Evolutionary conservation across 345 rosid genomes (phyloP), one percentile per base, ranked within the genome.

Genomic region (Gossypium herbaceum): DNA sequence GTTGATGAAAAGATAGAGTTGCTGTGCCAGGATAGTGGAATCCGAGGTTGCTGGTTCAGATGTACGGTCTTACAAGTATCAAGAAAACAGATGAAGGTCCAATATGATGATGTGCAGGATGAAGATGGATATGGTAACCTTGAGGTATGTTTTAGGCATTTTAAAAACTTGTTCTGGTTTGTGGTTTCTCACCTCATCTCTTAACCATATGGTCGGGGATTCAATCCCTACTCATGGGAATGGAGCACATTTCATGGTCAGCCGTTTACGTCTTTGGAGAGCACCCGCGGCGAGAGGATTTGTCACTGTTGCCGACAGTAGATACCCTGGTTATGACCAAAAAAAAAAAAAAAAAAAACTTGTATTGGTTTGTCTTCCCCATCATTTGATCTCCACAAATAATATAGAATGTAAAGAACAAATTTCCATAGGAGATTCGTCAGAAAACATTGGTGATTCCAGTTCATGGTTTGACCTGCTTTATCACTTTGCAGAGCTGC

Each of bases 1-100:
- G 84, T 83, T 73, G 89, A 84, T 83, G 94, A 88, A 70, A 92
- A 90, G 82, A 82, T 94, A 74, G 99, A 94, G 82, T 71, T 83
- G 74, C 79, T 92, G 67, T 89, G 97, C 88, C 99, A 90, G 86
- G 99, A 95, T 82, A 95, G 99, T 70, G 99, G 99, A 52, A 83
- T 95, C 75, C 87, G 96, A 82, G 99, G 99, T 60, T 92, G 99
- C 84, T 92, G 98, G 99, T 95, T 95, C 82, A 87, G 91, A 83
- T 91, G 98, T 83, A 89, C 91, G 19, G 80, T 92, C 82, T 72
- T 95, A 79, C 87, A 88, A 78, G 79, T 88, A 64, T 85, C 89
- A 65, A 80, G 83, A 65, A 95, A 85, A 75, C 90, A 82, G 76
- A 86, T 95, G 73, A 95, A 88, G 79, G 97, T 95, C 34, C 88